Conservation (phyloP, 2,329 filamentous ascomycete species). For the Claviceps pazoutovae region DNA sequence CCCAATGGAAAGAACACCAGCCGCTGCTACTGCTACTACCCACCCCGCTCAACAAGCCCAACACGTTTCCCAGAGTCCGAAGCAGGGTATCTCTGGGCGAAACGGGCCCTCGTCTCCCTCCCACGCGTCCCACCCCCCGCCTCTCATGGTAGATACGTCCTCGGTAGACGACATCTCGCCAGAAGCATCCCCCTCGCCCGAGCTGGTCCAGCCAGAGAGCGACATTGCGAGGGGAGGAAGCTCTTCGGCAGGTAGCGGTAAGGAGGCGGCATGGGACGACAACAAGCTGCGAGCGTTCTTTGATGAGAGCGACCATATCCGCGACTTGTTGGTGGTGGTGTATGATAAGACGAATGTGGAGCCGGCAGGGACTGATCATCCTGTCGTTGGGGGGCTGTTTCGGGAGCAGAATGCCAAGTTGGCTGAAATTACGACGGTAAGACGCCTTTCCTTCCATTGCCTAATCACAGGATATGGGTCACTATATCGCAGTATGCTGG, state of each 20-base stretch:
- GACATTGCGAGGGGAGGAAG: conserved; percentile 20
- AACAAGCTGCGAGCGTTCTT: conserved; percentile 75
- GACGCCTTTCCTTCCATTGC: conserved; percentile 11
- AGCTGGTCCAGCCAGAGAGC: conserved; percentile 36
- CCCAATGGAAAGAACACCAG: conserved; percentile 5
- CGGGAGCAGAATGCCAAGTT: conserved; percentile 75
- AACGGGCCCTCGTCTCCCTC: conserved; percentile 10
- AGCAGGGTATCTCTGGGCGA: conserved; percentile 11
- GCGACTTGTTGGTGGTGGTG: conserved; percentile 80
- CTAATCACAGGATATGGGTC: no score
- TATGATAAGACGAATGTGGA: conserved; percentile 80
- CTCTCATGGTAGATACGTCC: conserved; percentile 55
- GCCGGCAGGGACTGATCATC: conserved; percentile 71
- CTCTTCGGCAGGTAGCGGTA: conserved; percentile 21
- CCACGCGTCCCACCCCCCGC: conserved; percentile 41
- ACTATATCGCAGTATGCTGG: no score
- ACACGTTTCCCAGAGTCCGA: not conserved
- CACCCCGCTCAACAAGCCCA: conserved; percentile 9
- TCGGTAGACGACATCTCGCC: conserved; percentile 55
- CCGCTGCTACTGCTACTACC: conserved; percentile 16
- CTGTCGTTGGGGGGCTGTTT: conserved; percentile 67
- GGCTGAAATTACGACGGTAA: conserved; percentile 68
- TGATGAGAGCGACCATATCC: conserved; percentile 76
- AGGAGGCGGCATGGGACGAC: conserved; percentile 64
- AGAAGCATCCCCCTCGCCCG: conserved; percentile 50